phyloP scores from a whole-genome alignment of 2,329 filamentous ascomycete genomes.

The Aspergillus novoparasiticus region DNA sequence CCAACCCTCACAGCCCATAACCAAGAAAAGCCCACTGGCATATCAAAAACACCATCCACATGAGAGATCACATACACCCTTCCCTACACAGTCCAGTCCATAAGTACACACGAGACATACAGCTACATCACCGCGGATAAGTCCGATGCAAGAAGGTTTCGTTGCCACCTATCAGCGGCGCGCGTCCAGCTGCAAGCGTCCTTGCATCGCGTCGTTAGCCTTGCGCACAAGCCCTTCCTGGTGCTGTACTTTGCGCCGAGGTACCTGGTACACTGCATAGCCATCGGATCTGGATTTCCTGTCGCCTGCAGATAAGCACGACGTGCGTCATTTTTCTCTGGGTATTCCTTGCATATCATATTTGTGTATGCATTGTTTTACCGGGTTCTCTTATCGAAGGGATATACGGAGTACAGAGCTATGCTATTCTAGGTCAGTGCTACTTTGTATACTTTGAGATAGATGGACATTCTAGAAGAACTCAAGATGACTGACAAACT shows the following conservation, averaged over 20 bases:
- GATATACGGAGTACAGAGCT: not conserved
- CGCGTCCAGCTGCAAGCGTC: slow-evolving; percentile 2
- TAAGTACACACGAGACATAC: not conserved
- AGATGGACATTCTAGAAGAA: too few relatives aligned
- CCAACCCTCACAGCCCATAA: not conserved
- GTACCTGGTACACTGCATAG: not conserved
- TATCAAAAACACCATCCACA: not conserved
- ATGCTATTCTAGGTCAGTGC: too few relatives aligned
- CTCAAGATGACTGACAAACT: too few relatives aligned
- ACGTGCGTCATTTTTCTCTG: not conserved
- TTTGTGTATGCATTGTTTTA: not conserved
- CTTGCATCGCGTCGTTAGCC: slow-evolving; percentile 8
- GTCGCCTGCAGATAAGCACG: not conserved
- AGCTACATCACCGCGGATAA: not conserved
- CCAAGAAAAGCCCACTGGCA: not conserved
- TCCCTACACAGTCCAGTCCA: not conserved
- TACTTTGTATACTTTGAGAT: too few relatives aligned
- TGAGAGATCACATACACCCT: not conserved
- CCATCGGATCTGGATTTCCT: not conserved
- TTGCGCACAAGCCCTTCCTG: slow-evolving; percentile 2
- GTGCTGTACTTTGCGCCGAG: not conserved
- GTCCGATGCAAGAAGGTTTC: not conserved
- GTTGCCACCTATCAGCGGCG: slow-evolving; percentile 5
- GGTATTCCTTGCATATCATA: not conserved
- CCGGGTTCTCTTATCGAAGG: not conserved